Conservation (phyloP, 495 filamentous ascomycete species). For the Thermothielavioides terrestris region DNA sequence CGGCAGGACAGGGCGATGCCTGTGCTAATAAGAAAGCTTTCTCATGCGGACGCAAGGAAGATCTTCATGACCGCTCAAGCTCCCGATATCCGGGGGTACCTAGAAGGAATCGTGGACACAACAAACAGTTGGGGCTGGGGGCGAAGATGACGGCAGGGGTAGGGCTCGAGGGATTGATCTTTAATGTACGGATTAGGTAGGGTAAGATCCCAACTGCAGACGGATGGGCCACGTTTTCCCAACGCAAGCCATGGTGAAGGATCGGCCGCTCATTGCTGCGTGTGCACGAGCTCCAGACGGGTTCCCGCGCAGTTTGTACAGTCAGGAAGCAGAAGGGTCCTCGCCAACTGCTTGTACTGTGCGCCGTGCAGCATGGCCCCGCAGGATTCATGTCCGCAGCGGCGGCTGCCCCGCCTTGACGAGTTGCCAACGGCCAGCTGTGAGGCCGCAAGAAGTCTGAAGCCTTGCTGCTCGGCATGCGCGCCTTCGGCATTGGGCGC, state of each 20-base stretch:
- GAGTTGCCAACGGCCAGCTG: background rate
- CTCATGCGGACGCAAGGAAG: background rate
- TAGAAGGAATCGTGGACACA: conserved; percentile 1
- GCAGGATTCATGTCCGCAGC: too few relatives aligned
- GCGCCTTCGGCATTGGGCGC: conserved; percentile 1
- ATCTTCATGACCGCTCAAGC: background rate
- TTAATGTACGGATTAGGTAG: background rate
- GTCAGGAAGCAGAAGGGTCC: too few relatives aligned
- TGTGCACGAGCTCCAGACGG: background rate
- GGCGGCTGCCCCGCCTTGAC: background rate
- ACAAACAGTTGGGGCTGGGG: conserved; percentile 8
- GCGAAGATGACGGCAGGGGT: background rate
- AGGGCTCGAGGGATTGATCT: conserved; percentile 7
- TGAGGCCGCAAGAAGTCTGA: background rate
- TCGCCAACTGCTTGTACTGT: too few relatives aligned
- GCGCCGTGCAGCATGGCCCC: too few relatives aligned
- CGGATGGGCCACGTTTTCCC: background rate
- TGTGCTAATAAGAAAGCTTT: background rate
- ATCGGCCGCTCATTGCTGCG: background rate
- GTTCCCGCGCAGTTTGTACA: too few relatives aligned
- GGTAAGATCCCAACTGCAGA: too few relatives aligned
- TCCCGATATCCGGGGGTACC: background rate
- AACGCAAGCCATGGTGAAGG: background rate
- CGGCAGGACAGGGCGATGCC: background rate
- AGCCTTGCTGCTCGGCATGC: background rate